Evolutionary conservation across 2,329 filamentous ascomycete species (phyloP), one percentile per base, ranked within the genome.

Genomic region (Cercospora zeina): DNA sequence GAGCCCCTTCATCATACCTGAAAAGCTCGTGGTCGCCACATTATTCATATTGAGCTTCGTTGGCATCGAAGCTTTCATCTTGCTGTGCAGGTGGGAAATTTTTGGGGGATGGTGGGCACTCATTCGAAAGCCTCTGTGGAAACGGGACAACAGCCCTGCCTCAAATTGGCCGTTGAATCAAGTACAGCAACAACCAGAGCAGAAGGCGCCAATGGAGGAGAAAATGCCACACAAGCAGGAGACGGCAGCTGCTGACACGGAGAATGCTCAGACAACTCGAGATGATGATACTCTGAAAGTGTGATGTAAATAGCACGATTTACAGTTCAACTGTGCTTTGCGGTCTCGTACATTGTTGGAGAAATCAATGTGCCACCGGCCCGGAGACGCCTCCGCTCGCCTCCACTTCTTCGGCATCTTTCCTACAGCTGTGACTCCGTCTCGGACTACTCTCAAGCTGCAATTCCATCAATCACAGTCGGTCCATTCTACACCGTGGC

Each of bases 21-120:
- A 71, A 58, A 24, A 56, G 1, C 33, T 68, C 14, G 62, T 64
- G 0, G 62, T 70, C 10, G 70, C 67, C 4, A 68, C 69, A 9
- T 58, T 71, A 7, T 71, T 66, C 24, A 59, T 71, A 2, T 59
- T 71, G 2, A 63, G 54, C 3, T 67, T 69, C n/a, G 63, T 71
- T 7, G 70, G 70, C 1, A 55, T 69, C 2, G 69, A 70, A 33
- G 67, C 68, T 0, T 71, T 70, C 47, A 57, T 70, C 36, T 47
- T 71, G 49, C 53, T 71, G 4, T 68, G 62, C 30, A 62, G 67
- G 24, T 27, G 45, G 3, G 69, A 67, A 2, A 65, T 70, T 21
- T 58, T 69, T 11, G 62, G 24, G 42, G 66, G 62, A 6, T 71
- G 70, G 69, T 64, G 49, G 60, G 62, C 47, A 2, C 55, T 68